A percentile compares a stretch with the other conserved stretches of the same genome.
Conservation (phyloP, 2,329 filamentous ascomycete genomes). For the Verticillium isaacii region DNA sequence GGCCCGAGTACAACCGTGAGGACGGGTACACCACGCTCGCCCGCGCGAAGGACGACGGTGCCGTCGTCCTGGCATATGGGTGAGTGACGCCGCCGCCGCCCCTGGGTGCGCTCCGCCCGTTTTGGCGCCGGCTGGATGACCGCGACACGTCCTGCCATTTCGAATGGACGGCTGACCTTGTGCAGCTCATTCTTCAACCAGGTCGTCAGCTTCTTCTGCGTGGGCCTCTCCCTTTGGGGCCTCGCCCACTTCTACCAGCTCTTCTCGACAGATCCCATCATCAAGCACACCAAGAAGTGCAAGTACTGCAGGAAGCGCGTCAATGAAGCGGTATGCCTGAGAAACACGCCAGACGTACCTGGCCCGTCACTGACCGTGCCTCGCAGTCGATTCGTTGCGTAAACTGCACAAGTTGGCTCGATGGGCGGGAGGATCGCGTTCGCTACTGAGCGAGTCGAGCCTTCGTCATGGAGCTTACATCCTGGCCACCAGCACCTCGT, state of each 20-base stretch:
- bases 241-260: conserved; percentile 60
- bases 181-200: conserved; percentile 57
- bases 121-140: neutral
- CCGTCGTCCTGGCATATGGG: conserved; percentile 69
- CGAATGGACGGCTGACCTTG: neutral
- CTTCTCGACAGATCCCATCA: conserved; percentile 59
- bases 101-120: neutral
- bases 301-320: conserved; percentile 61
- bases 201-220: conserved; percentile 58
- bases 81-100: conserved; percentile 24
- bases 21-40: conserved; percentile 65
- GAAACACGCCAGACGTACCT: neutral
- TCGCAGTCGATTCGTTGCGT: conserved; percentile 37
- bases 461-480: neutral
- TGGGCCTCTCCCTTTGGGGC: conserved; percentile 61
- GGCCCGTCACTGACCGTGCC: neutral
- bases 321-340: conserved; percentile 51
- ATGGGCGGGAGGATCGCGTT: conserved; percentile 39
- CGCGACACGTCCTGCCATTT: neutral
- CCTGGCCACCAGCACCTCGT: neutral
- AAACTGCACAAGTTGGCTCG: conserved; percentile 47
- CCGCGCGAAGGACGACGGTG: conserved; percentile 66
- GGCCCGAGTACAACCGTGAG: conserved; percentile 45
- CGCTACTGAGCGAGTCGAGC: conserved; percentile 1
- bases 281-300: conserved; percentile 67